A percentile compares a stretch with the other conserved stretches of the same genome.
phyloP scores from a whole-genome alignment of 768 basidiomycete species.

The Auricularia heimuer region DNA sequence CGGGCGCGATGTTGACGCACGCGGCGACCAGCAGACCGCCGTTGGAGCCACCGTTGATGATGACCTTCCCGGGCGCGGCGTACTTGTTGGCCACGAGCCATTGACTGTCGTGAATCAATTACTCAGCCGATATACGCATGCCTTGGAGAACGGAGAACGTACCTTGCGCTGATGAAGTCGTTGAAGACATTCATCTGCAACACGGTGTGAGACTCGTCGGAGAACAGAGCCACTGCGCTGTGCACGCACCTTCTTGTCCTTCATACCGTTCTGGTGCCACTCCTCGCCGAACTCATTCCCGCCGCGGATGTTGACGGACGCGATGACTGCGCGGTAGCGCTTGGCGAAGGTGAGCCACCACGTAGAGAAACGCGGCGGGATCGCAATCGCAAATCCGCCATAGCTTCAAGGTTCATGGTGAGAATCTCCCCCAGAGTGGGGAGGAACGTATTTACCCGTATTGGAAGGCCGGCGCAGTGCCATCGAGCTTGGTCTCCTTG shows the following conservation, averaged over 20 bases:
- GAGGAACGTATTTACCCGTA: conserved; percentile 40
- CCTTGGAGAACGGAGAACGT: conserved; percentile 18
- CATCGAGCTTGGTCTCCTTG: conserved; percentile 58
- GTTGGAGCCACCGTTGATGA: conserved; percentile 73
- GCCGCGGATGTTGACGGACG: conserved; percentile 37
- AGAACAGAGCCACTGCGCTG: no score
- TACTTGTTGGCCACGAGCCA: conserved; percentile 66
- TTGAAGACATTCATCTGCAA: conserved; percentile 61
- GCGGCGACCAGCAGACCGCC: conserved; percentile 79
- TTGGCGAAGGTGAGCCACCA: conserved; percentile 64
- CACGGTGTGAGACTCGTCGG: no score
- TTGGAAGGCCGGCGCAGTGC: conserved; percentile 66
- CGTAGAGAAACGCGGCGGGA: conserved; percentile 64
- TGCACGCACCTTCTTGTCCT: conserved; percentile 47
- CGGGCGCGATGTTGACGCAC: conserved; percentile 70
- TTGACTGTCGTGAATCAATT: conserved; percentile 31
- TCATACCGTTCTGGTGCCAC: conserved; percentile 70
- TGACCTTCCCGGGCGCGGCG: conserved; percentile 57
- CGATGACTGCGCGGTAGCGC: conserved; percentile 42
- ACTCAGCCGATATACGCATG: background rate
- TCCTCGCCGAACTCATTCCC: conserved; percentile 75
- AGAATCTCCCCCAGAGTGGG: background rate
- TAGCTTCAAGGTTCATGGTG: conserved; percentile 38
- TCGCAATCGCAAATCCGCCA: conserved; percentile 69
- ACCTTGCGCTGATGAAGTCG: conserved; percentile 79